Evolutionary conservation across 306 rosid genomes (phyloP).

Genomic region (Cucurbita moschata): DNA sequence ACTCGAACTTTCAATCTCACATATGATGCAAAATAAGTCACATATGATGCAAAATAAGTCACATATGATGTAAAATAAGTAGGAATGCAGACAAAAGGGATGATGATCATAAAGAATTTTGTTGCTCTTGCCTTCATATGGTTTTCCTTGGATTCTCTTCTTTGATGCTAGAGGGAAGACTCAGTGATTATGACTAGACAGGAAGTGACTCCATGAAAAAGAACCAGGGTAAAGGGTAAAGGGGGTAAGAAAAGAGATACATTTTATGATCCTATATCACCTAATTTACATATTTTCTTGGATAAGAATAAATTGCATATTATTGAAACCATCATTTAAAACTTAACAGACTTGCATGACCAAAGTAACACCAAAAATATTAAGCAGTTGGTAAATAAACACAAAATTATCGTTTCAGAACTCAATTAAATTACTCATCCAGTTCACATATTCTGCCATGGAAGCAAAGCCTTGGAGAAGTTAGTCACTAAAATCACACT

Average conservation of each 20-base stretch:
- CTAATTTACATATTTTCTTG: background rate
- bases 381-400: background rate
- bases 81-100: background rate
- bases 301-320: too few relatives aligned
- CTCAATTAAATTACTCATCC: background rate
- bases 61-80: background rate
- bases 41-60: too few relatives aligned
- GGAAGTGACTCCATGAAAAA: background rate
- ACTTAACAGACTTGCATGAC: background rate
- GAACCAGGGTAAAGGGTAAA: too few relatives aligned
- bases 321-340: background rate
- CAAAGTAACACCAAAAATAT: background rate
- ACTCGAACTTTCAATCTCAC: background rate
- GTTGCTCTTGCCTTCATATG: background rate
- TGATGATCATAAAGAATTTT: background rate
- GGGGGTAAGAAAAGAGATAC: background rate
- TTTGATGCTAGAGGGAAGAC: background rate
- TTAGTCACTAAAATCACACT: background rate
- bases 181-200: background rate
- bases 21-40: background rate
- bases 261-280: background rate
- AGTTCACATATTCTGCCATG: background rate
- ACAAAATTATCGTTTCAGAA: background rate
- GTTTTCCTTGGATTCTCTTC: background rate
- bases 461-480: background rate